These are phyloP conservation scores for Pyrenophora graminea DNA, from an alignment of 2,329 filamentous ascomycete species.

Conservation along the genomic window DNA sequence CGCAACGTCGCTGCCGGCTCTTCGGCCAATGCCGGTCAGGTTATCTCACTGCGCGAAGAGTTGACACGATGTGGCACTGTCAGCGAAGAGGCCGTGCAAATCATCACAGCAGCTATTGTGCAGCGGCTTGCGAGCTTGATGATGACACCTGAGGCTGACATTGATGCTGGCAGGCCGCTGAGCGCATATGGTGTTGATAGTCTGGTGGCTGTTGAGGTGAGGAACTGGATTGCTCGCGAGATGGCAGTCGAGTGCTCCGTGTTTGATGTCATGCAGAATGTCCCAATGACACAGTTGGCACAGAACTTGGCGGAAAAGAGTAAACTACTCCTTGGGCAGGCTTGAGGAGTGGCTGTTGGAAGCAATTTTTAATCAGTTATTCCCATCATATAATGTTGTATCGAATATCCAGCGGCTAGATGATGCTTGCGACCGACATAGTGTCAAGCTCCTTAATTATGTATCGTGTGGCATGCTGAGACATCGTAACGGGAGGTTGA, in stretches of 20 bases:
- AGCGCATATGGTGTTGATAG: constrained; percentile 26
- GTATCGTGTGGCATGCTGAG: no score
- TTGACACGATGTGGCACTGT: constrained; percentile 6
- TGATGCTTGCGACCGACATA: no score
- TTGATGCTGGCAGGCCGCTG: constrained; percentile 23
- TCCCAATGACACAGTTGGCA: constrained; percentile 11
- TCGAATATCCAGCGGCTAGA: no score
- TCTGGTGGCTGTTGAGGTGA: constrained; percentile 25
- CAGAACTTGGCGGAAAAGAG: constrained; percentile 14
- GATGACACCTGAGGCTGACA: constrained; percentile 16
- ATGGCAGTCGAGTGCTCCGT: constrained; percentile 9
- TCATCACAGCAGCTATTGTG: constrained; percentile 9
- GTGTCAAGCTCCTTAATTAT: no score
- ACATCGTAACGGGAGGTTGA: no score
- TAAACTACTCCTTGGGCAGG: constrained; percentile 3
- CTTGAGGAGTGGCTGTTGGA: neutral
- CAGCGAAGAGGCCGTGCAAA: constrained; percentile 6
- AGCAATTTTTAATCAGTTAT: neutral
- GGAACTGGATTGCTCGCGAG: constrained; percentile 16
- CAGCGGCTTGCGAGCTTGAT: constrained; percentile 14
- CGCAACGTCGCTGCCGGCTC: constrained; percentile 7
- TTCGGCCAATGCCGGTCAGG: constrained; percentile 3
- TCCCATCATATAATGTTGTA: neutral
- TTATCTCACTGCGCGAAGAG: constrained; percentile 4
- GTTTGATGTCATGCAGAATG: constrained; percentile 15